Evolutionary conservation across 2,329 filamentous ascomycete species (phyloP).

Genomic region (Harringtonia aguacate): DNA sequence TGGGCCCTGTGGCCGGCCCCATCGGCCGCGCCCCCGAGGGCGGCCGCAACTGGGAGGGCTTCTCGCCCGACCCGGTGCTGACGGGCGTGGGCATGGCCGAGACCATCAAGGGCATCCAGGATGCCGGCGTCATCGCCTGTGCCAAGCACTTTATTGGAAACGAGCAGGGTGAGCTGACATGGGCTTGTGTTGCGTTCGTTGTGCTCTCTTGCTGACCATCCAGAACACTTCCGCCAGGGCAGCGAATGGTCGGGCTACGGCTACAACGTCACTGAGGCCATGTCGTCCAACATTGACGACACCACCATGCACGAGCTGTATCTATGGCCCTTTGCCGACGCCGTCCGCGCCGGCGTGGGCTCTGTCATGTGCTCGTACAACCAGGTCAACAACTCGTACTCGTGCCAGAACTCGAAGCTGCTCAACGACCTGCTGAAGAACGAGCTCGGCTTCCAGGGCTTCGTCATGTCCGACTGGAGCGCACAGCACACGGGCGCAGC

Average conservation of each 20-base stretch:
- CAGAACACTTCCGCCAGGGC: constrained; percentile 61
- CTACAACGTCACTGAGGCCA: constrained; percentile 48
- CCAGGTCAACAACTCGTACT: constrained; percentile 61
- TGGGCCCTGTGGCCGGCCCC: constrained; percentile 66
- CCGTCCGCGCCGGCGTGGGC: constrained; percentile 42
- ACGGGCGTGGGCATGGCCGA: constrained; percentile 62
- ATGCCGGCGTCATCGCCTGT: constrained; percentile 67
- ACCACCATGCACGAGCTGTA: constrained; percentile 52
- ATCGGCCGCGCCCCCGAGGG: constrained; percentile 57
- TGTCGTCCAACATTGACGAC: constrained; percentile 45
- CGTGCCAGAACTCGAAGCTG: constrained; percentile 57
- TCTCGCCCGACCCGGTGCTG: constrained; percentile 64
- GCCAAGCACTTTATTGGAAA: constrained; percentile 64
- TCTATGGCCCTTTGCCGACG: constrained; percentile 54
- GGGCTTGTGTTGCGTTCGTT: constrained; percentile 2
- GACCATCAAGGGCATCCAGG: constrained; percentile 70
- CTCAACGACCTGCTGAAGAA: constrained; percentile 57
- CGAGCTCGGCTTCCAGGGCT: constrained; percentile 42
- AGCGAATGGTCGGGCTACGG: constrained; percentile 46
- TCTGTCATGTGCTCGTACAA: constrained; percentile 49
- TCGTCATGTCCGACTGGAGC: constrained; percentile 13
- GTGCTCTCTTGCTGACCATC: neutral
- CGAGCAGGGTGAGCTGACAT: constrained; percentile 42
- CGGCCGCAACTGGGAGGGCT: constrained; percentile 62
- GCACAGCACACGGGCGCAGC: constrained; percentile 55